These are phyloP conservation scores for Corynespora cassiicola DNA, from an alignment of 2,329 filamentous ascomycete species.

Conservation along the genomic window DNA sequence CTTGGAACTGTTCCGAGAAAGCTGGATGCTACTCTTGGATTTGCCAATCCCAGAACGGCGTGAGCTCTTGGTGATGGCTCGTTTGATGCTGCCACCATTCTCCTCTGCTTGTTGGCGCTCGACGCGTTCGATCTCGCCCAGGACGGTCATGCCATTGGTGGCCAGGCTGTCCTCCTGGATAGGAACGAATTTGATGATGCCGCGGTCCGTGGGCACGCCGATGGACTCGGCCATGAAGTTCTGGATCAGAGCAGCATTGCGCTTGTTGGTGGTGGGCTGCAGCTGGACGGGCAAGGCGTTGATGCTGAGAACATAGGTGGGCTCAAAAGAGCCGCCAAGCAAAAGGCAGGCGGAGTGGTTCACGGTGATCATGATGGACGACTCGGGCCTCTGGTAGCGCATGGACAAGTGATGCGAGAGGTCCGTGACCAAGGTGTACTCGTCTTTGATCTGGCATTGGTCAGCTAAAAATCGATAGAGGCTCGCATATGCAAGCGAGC, in stretches of 20 bases:
- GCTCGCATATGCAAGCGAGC: slow-evolving; percentile 11
- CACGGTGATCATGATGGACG: slow-evolving; percentile 77
- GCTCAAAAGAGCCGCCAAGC: slow-evolving; percentile 76
- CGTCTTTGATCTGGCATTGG: slow-evolving; percentile 70
- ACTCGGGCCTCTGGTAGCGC: slow-evolving; percentile 76
- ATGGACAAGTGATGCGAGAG: slow-evolving; percentile 75
- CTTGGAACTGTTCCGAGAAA: slow-evolving; percentile 40
- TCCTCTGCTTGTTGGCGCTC: slow-evolving; percentile 54
- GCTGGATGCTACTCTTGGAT: slow-evolving; percentile 45
- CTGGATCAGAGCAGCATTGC: slow-evolving; percentile 80
- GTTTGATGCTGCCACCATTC: slow-evolving; percentile 50
- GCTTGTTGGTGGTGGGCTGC: slow-evolving; percentile 77
- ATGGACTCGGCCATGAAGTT: slow-evolving; percentile 75
- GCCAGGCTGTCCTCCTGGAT: slow-evolving; percentile 76
- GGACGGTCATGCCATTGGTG: slow-evolving; percentile 72
- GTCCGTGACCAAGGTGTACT: slow-evolving; percentile 75
- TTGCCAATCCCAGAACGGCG: slow-evolving; percentile 39
- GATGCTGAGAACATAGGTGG: slow-evolving; percentile 80
- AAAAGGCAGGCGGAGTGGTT: slow-evolving; percentile 77
- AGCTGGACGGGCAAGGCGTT: slow-evolving; percentile 73
- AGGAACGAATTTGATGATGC: slow-evolving; percentile 74
- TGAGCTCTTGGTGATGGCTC: slow-evolving; percentile 46
- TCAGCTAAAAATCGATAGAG: slow-evolving; percentile 24
- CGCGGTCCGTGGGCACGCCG: slow-evolving; percentile 69
- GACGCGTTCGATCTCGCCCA: slow-evolving; percentile 69